Conservation (phyloP, 495 filamentous ascomycete genomes). For the Hyphodiscus hymeniophilus region DNA sequence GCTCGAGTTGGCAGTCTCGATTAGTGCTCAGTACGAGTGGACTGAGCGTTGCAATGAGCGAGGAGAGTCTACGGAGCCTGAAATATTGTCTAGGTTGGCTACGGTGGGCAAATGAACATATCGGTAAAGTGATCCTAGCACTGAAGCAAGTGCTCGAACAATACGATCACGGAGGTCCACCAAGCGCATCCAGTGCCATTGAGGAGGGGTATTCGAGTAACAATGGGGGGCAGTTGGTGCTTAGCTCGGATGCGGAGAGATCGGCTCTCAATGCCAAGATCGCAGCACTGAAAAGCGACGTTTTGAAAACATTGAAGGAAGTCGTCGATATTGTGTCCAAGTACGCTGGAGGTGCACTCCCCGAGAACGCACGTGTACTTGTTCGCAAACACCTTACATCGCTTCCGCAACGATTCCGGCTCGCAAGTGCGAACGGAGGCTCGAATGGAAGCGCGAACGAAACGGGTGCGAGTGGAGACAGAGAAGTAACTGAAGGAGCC, state of each 20-base stretch:
- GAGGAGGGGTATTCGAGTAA: slow-evolving; percentile 15
- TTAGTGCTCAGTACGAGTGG: slow-evolving; percentile 79
- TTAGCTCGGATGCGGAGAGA: slow-evolving; percentile 26
- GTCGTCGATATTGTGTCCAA: slow-evolving; percentile 73
- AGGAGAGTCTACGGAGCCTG: slow-evolving; percentile 68
- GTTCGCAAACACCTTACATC: slow-evolving; percentile 73
- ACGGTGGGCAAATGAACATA: slow-evolving; percentile 65
- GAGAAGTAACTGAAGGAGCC: slow-evolving; percentile 40
- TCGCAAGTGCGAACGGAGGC: slow-evolving; percentile 29
- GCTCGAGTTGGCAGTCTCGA: slow-evolving; percentile 56
- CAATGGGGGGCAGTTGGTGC: slow-evolving; percentile 14
- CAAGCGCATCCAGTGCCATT: slow-evolving; percentile 6
- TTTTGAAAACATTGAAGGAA: slow-evolving; percentile 65
- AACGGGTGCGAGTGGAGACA: slow-evolving; percentile 36
- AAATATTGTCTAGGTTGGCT: slow-evolving; percentile 71
- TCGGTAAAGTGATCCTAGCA: slow-evolving; percentile 59
- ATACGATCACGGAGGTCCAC: slow-evolving; percentile 45
- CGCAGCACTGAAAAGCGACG: slow-evolving; percentile 58
- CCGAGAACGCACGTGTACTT: slow-evolving; percentile 70
- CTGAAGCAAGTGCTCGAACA: slow-evolving; percentile 66
- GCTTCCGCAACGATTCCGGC: slow-evolving; percentile 67
- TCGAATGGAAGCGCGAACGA: too few relatives aligned
- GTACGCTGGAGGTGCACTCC: slow-evolving; percentile 76
- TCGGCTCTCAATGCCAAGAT: slow-evolving; percentile 50
- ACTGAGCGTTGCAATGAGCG: slow-evolving; percentile 77